Evolutionary conservation across 192 early-diverging fungal species (phyloP).

Genomic region (Powellomyces hirtus): DNA sequence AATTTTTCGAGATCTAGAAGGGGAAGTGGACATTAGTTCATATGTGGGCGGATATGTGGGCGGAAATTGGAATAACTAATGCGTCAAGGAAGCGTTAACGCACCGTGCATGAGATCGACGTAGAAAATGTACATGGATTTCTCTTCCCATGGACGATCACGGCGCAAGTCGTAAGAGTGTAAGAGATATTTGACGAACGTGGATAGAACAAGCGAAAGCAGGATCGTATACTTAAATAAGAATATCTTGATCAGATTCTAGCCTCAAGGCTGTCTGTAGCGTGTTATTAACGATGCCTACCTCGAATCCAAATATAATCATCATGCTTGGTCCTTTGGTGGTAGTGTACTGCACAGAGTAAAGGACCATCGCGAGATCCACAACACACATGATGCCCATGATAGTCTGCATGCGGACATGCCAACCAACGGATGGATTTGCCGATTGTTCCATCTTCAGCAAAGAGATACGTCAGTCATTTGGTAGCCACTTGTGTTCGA

Average conservation of each 20-base stretch:
- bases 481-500: not conserved
- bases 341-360: slow-evolving; percentile 67
- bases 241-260: not conserved
- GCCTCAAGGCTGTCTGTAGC: no score
- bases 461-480: not conserved
- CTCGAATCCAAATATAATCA: slow-evolving; percentile 99
- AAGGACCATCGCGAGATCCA: slow-evolving; percentile 74
- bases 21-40: no score
- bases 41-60: not conserved
- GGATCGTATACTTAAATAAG: slow-evolving; percentile 72
- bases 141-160: slow-evolving; percentile 85
- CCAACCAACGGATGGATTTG: slow-evolving; percentile 60
- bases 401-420: slow-evolving; percentile 71
- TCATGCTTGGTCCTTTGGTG: slow-evolving; percentile 78
- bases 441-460: slow-evolving; percentile 82
- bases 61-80: no score
- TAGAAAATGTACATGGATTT: slow-evolving; percentile 92
- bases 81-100: no score
- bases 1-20: slow-evolving; percentile 89
- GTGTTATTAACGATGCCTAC: no score
- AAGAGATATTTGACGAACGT: slow-evolving; percentile 82
- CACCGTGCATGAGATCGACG: slow-evolving; percentile 80
- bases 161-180: slow-evolving; percentile 78
- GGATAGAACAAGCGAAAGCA: slow-evolving; percentile 73
- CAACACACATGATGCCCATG: slow-evolving; percentile 59